phyloP scores from a whole-genome alignment of 1,284 basidiomycete species.

The Rhodotorula sp. region DNA sequence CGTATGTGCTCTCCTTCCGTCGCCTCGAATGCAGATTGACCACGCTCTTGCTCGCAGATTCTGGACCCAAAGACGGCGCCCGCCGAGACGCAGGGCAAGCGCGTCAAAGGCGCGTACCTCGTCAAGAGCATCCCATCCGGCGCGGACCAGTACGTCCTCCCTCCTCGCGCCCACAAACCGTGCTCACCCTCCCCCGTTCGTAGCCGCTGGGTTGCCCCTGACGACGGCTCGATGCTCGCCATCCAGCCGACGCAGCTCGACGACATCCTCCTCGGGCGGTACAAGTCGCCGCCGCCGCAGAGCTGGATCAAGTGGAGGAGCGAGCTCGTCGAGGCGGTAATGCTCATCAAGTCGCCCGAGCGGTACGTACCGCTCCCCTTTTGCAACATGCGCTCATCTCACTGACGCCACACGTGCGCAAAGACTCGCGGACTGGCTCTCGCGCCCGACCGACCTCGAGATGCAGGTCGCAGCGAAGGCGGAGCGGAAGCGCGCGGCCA shows the following conservation, averaged over 20 bases:
- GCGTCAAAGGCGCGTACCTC: constrained; percentile 8
- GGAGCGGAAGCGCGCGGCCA: constrained; percentile 8
- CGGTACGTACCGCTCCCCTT: not conserved
- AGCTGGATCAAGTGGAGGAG: constrained; percentile 14
- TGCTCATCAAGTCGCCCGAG: constrained; percentile 2
- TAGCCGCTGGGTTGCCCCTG: constrained; percentile 21
- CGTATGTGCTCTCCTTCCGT: not conserved
- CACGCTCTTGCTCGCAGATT: not conserved
- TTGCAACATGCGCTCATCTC: not conserved
- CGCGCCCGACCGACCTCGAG: constrained; percentile 9
- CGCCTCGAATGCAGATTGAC: not conserved
- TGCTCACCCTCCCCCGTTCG: not conserved
- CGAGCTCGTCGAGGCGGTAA: constrained; percentile 16
- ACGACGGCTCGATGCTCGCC: constrained; percentile 2
- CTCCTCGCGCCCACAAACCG: not conserved
- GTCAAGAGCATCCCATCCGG: constrained; percentile 20
- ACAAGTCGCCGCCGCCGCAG: constrained; percentile 13
- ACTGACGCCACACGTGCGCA: too few relatives aligned
- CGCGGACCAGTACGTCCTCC: constrained; percentile 6
- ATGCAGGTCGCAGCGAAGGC: not conserved
- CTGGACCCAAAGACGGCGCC: constrained; percentile 10
- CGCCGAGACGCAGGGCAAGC: constrained; percentile 10
- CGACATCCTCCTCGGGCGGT: constrained; percentile 14
- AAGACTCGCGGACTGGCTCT: constrained; percentile 14
- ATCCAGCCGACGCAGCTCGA: constrained; percentile 5